Evolutionary conservation across 2,329 filamentous ascomycete genomes (phyloP).

Genomic region (Diplocarpon rosae): DNA sequence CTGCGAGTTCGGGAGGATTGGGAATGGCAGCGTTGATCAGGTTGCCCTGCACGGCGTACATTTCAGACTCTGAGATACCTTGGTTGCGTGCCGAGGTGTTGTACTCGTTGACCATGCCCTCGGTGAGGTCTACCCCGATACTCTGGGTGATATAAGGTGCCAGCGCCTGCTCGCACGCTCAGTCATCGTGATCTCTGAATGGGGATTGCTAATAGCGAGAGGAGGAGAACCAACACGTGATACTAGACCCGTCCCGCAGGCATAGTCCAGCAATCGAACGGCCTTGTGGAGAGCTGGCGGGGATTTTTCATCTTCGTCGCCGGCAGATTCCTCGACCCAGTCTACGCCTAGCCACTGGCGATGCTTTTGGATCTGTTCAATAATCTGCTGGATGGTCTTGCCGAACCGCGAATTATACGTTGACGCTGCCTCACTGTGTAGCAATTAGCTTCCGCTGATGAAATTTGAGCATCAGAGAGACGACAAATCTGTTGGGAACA

Average conservation of each 20-base stretch:
- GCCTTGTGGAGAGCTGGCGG: constrained; percentile 11
- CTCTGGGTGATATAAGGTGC: constrained; percentile 51
- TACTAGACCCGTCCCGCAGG: constrained; percentile 59
- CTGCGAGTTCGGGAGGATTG: constrained; percentile 42
- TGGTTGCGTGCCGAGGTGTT: constrained; percentile 48
- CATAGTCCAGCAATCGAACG: constrained; percentile 59
- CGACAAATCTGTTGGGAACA: no score
- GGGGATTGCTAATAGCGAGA: neutral
- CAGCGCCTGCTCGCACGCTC: constrained; percentile 35
- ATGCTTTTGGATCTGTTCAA: constrained; percentile 39
- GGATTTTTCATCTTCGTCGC: constrained; percentile 17
- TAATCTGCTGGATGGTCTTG: constrained; percentile 42
- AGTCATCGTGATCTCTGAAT: neutral
- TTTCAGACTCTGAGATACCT: constrained; percentile 40
- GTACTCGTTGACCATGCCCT: constrained; percentile 58
- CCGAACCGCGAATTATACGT: constrained; percentile 47
- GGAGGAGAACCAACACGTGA: constrained; percentile 38
- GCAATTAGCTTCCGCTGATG: neutral
- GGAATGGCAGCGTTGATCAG: constrained; percentile 37
- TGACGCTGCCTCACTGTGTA: constrained; percentile 35
- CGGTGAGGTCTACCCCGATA: constrained; percentile 59
- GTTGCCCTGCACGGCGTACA: constrained; percentile 47
- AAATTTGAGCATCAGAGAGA: no score
- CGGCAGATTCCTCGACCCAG: constrained; percentile 34
- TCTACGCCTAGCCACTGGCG: constrained; percentile 52